These are phyloP conservation scores for Penicillium turbatum DNA, from an alignment of 495 filamentous ascomycete species.

Conservation along the genomic window DNA sequence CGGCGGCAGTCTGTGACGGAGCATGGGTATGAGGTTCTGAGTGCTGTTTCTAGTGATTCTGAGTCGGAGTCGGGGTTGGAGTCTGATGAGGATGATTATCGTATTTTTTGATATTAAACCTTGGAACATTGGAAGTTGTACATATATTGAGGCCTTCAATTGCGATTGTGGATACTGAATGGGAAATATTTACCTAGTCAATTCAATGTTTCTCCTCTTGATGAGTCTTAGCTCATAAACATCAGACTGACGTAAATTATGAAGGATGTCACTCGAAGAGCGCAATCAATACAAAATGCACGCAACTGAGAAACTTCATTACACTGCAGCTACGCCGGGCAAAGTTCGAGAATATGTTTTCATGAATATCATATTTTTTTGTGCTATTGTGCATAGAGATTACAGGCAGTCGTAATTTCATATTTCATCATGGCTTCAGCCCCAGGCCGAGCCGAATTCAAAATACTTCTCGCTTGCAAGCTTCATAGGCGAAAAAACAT, in stretches of 20 bases:
- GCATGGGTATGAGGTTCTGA: neutral
- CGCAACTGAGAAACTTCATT: no score
- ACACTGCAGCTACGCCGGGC: no score
- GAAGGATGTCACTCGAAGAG: no score
- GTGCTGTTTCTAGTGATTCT: neutral
- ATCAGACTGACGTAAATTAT: no score
- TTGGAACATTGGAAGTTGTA: neutral
- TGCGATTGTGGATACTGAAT: neutral
- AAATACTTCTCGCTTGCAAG: constrained; percentile 18
- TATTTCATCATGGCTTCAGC: constrained; percentile 7
- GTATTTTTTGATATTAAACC: constrained; percentile 2
- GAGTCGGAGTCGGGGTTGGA: constrained; percentile 10
- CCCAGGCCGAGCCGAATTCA: constrained; percentile 1
- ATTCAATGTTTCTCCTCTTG: no score
- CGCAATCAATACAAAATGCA: no score
- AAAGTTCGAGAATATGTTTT: neutral
- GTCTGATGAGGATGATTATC: constrained; percentile 16
- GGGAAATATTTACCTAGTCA: neutral
- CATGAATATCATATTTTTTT: neutral
- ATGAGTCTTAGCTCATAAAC: no score
- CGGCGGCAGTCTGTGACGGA: neutral
- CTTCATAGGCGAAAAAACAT: constrained; percentile 1
- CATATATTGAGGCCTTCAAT: no score
- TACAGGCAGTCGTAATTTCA: neutral
- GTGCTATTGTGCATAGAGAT: constrained; percentile 19